phyloP scores from a whole-genome alignment of 2,329 filamentous ascomycete genomes.

The Fusarium agapanthi region DNA sequence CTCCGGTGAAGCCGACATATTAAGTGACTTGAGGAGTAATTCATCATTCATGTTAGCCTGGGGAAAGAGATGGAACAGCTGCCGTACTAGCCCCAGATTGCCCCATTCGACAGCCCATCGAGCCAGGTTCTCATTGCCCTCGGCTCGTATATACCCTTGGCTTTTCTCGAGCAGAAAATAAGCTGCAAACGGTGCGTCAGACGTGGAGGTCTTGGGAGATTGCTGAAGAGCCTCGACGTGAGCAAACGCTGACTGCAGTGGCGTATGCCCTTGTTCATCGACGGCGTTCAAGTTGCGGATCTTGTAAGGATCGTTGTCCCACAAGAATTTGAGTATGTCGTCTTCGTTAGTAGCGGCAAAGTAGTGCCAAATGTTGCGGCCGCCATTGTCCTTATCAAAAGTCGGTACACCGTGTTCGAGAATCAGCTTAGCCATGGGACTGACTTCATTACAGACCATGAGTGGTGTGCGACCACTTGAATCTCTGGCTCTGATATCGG shows the following conservation, averaged over 20 bases:
- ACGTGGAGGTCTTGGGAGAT: background rate
- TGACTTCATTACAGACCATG: slow-evolving; percentile 44
- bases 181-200: slow-evolving; percentile 8
- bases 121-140: slow-evolving; percentile 8
- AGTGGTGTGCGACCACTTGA: slow-evolving; percentile 47
- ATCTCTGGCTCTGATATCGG: slow-evolving; percentile 43
- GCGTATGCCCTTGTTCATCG: slow-evolving; percentile 40
- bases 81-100: slow-evolving; percentile 29
- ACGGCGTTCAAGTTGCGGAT: slow-evolving; percentile 39
- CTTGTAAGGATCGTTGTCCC: slow-evolving; percentile 42
- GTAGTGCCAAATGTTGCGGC: slow-evolving; percentile 51
- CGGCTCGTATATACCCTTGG: background rate
- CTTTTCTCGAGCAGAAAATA: slow-evolving; percentile 28
- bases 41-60: slow-evolving; percentile 18
- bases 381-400: slow-evolving; percentile 42
- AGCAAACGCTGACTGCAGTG: slow-evolving; percentile 45
- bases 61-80: slow-evolving; percentile 17
- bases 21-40: slow-evolving; percentile 40
- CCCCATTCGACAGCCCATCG: slow-evolving; percentile 44
- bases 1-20: slow-evolving; percentile 33
- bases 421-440: slow-evolving; percentile 42
- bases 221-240: slow-evolving; percentile 9
- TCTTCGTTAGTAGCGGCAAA: slow-evolving; percentile 47
- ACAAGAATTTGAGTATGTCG: slow-evolving; percentile 44
- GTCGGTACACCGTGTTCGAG: slow-evolving; percentile 40